phyloP scores from a whole-genome alignment of 2,329 filamentous ascomycete species.

The Knufia fluminis region DNA sequence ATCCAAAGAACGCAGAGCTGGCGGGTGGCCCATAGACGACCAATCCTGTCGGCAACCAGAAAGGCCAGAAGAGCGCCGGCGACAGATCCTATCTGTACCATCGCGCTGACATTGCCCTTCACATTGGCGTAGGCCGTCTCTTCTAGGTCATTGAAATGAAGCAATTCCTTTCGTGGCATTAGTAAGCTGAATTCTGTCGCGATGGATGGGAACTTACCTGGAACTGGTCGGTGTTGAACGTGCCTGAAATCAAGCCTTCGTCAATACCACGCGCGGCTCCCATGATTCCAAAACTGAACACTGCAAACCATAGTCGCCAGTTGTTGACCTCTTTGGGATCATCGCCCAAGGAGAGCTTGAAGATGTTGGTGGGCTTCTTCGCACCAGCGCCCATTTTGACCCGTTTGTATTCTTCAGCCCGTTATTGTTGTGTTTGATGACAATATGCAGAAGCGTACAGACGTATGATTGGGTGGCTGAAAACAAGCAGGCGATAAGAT shows the following conservation, averaged over 20 bases:
- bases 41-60: conserved; percentile 24
- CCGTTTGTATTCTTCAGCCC: neutral
- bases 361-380: conserved; percentile 35
- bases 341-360: conserved; percentile 24
- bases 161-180: no score
- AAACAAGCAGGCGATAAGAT: neutral
- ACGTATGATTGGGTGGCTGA: neutral
- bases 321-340: conserved; percentile 28
- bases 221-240: conserved; percentile 25
- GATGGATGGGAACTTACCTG: no score
- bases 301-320: conserved; percentile 25
- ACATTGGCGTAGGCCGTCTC: conserved; percentile 25
- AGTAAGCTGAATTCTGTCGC: no score
- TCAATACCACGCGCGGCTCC: conserved; percentile 21
- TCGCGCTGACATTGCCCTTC: conserved; percentile 31
- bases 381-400: conserved; percentile 17
- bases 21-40: conserved; percentile 23
- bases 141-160: conserved; percentile 16
- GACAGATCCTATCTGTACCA: conserved; percentile 33
- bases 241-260: conserved; percentile 23
- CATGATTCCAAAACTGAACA: conserved; percentile 23
- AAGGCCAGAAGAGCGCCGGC: conserved; percentile 29
- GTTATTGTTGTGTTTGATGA: neutral
- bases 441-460: neutral
- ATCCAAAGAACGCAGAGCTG: conserved; percentile 20